phyloP scores from a whole-genome alignment of 2,329 filamentous ascomycete genomes.

The Cladophialophora chaetospira region DNA sequence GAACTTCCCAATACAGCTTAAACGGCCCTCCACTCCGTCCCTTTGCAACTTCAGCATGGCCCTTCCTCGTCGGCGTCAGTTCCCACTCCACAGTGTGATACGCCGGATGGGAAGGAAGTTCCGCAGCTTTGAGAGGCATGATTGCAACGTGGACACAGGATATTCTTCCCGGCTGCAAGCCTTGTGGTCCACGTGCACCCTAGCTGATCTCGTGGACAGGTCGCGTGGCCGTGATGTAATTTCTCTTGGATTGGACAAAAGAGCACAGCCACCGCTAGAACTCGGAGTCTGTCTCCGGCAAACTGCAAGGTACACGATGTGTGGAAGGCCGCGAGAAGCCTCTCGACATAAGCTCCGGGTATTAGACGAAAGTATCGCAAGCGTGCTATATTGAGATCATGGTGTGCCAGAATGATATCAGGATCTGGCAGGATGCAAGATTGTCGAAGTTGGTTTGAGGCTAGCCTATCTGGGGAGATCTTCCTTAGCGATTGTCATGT shows the following conservation, averaged over 20 bases:
- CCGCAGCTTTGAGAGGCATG: conserved; percentile 36
- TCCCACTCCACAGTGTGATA: conserved; percentile 38
- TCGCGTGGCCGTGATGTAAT: neutral
- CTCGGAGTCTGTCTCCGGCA: too few relatives aligned
- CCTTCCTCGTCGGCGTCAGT: conserved; percentile 66
- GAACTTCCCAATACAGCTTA: conserved; percentile 75
- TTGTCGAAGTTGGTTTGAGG: neutral
- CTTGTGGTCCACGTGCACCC: neutral
- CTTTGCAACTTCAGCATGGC: conserved; percentile 65
- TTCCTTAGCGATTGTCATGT: too few relatives aligned
- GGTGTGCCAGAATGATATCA: neutral
- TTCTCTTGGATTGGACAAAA: neutral
- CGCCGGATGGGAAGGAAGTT: conserved; percentile 39
- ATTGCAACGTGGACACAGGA: too few relatives aligned
- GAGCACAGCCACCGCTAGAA: too few relatives aligned
- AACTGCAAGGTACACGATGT: too few relatives aligned
- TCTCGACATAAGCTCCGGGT: neutral
- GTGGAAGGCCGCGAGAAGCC: neutral
- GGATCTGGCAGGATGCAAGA: neutral
- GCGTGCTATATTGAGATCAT: neutral
- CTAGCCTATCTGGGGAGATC: neutral
- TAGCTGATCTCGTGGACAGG: neutral
- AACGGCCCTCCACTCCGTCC: conserved; percentile 70
- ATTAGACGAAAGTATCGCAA: neutral
- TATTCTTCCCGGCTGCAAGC: too few relatives aligned